Base-by-base conservation (phyloP, 441 rosid genomes). In the Adansonia rubrostipa region DNA sequence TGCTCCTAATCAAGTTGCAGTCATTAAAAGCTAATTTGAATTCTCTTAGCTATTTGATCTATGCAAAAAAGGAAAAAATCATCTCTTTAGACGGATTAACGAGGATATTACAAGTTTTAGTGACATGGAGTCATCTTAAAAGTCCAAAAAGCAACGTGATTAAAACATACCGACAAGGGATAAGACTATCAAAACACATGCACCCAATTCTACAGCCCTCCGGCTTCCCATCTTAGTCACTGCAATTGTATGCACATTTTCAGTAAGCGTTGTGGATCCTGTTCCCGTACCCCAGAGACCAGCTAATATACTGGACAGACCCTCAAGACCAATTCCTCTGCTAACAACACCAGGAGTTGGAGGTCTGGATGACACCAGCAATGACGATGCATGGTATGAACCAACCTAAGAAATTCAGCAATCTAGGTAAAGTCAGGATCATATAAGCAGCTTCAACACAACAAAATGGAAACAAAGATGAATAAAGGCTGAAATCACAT, bases 221-320 rank as follows among this genome's bases (percentile, higher is more conserved):
- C 98, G 97, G 91, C 97, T 94, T 77, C 99, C 99, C 97, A 96
- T 90, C 89, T 94, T 96, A 44, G 98, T 92, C 75, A 96, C 99
- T 48, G 99, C 99, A 65, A 94, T 90, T 28, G 99, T 96, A 83
- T 96, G 99, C 82, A 96, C 97, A 73, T 96, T 96, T 86, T 96
- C 99, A 9, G 99, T 94, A 64, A 96, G 86, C 10, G 98, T 92
- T 24, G 97, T 89, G 47, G 98, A 96, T 69, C 98, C 99, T 33
- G 94, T 92, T 85, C 99, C 99, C 51, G 91, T 92, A 20, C 99
- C 99, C 98, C 99, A 96, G 22, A 96, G 88, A 86, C 98, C 98
- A 66, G 99, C 99, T 88, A 96, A 78, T 86, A 96, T 67, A 77
- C 98, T 91, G 71, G 90, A 87, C 79, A 94, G 81, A 36, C 99